Evolutionary conservation across 1,139 yeast genomes (phyloP).

Genomic region (Petasospora rhodanensis): DNA sequence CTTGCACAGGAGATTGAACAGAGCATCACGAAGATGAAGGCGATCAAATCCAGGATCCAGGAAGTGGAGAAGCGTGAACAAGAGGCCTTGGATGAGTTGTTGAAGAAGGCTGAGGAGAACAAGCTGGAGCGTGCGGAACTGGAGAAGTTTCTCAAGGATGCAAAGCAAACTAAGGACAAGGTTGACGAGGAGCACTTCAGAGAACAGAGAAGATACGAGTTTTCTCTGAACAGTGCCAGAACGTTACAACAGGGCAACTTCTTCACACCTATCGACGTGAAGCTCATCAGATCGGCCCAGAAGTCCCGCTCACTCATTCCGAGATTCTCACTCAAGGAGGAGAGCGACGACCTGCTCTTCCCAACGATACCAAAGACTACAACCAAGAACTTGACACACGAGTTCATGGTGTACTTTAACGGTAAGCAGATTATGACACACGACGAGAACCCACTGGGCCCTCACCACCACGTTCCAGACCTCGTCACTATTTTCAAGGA

Average conservation of each 20-base stretch:
- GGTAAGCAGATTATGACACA: conserved; percentile 38
- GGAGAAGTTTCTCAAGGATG: conserved; percentile 39
- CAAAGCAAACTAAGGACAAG: conserved; percentile 37
- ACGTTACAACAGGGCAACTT: conserved; percentile 43
- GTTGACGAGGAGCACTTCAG: conserved; percentile 44
- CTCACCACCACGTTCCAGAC: conserved; percentile 37
- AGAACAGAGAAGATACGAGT: conserved; percentile 48
- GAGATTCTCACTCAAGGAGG: conserved; percentile 2
- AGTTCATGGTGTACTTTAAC: conserved; percentile 41
- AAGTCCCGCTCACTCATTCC: conserved; percentile 13
- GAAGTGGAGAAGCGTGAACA: conserved; percentile 11
- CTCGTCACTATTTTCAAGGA: conserved; percentile 41
- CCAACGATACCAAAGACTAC: conserved; percentile 13
- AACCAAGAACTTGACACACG: conserved; percentile 24
- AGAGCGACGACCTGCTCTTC: conserved; percentile 18
- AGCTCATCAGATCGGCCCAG: conserved; percentile 9
- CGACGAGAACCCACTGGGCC: conserved; percentile 39
- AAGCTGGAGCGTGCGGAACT: conserved; percentile 20
- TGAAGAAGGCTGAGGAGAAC: not conserved
- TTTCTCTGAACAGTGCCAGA: conserved; percentile 29
- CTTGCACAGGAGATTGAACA: conserved; percentile 7
- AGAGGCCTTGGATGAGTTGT: conserved; percentile 13
- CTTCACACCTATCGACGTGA: conserved; percentile 40
- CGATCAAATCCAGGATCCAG: conserved; percentile 6
- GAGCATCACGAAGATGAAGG: conserved; percentile 9